Base-by-base conservation (phyloP, 2,329 filamentous ascomycete genomes). In the Fusarium sp. region DNA sequence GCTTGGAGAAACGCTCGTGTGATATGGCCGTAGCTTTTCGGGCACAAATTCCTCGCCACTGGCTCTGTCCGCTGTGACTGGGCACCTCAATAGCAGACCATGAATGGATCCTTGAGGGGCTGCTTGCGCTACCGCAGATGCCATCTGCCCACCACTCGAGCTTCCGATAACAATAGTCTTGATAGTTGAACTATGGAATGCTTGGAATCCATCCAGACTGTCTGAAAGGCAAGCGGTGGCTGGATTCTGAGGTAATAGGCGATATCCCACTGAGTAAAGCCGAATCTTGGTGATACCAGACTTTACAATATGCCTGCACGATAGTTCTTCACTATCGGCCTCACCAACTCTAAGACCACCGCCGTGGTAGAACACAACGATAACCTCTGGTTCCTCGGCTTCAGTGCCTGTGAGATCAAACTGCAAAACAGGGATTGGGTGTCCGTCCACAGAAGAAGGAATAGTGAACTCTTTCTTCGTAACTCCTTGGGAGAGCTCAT, bases 121-220 rank as follows among this genome's bases (percentile, higher is more conserved):
- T 15, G 67, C 54, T 64, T 84, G 82, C 3, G 83, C 79, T 5
- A 86, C 79, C 6, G 83, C 78, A 2, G 84, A 79, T 4, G 85
- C 85, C 30, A 87, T 78, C 73, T 86, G 81, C 5, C 84, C 85
- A 12, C 85, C 85, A 55, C 82, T 85, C 6, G 85, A 86, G 60
- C 83, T 85, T 18, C 85, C 85, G 7, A 80, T 73, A 3, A 86
- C 56, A 7, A 86, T 41, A 3, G 82, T 63, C 38, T 69, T 77
- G 14, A 65, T 55, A 4, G 48, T 45, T 20, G 64, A 50, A 4
- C 44, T 53, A 32, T 73, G 56, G 0, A 76, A 33, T 6, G 69
- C 57, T 6, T 56, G 53, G 56, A 84, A 83, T 1, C 79, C 81
- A 57, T 82, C 78, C 6, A 82, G 48, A n/a, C 81, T 81, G 70